Evolutionary conservation across 139 green algal genomes (phyloP).

Genomic region (Chlorella sorokiniana): DNA sequence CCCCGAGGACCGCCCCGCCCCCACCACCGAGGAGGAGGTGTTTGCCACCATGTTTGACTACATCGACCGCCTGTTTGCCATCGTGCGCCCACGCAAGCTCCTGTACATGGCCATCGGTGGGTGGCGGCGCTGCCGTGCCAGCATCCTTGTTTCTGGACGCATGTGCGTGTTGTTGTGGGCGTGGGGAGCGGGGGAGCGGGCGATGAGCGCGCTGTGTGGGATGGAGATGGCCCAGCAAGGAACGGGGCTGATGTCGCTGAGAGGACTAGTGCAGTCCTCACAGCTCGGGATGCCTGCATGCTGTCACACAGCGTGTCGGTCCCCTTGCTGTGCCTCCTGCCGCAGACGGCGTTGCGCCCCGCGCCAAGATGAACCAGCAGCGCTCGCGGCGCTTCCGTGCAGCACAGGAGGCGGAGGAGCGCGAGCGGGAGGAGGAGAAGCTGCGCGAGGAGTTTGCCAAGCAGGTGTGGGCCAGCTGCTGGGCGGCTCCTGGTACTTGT

Average conservation of each 20-base stretch:
- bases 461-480: constrained; percentile 52
- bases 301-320: too few relatives aligned
- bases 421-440: constrained; percentile 85
- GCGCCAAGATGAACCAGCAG: constrained; percentile 99
- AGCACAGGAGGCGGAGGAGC: constrained; percentile 87
- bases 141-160: too few relatives aligned
- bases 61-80: constrained; percentile 97
- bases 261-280: too few relatives aligned
- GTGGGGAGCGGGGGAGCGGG: too few relatives aligned
- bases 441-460: constrained; percentile 88
- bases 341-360: constrained; percentile 93
- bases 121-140: too few relatives aligned
- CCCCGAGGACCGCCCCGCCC: constrained; percentile 83
- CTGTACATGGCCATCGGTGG: constrained; percentile 99
- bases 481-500: background rate
- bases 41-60: constrained; percentile 99
- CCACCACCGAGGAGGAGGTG: constrained; percentile 91
- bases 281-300: too few relatives aligned
- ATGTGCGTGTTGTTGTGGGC: too few relatives aligned
- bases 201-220: too few relatives aligned
- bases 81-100: constrained; percentile 94
- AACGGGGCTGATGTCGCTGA: too few relatives aligned
- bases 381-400: constrained; percentile 93
- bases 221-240: too few relatives aligned
- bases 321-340: background rate